Base-by-base conservation (phyloP, 2,329 filamentous ascomycete genomes). In the Lachnellula occidentalis region DNA sequence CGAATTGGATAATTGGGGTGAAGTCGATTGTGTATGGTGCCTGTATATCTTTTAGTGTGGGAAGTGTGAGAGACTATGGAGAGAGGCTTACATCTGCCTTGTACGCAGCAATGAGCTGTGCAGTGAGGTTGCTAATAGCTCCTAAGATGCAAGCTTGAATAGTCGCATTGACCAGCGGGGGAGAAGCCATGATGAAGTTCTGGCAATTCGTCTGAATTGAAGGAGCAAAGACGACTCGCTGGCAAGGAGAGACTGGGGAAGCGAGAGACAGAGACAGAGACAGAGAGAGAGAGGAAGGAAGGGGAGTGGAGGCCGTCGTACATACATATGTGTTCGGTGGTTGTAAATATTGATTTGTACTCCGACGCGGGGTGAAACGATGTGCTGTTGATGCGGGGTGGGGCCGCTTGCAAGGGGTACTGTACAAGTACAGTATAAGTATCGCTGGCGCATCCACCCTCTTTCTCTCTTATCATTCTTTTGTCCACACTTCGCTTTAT, bases 1-100 rank as follows among this genome's bases (percentile, higher is more conserved):
- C 73, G 71, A 95, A 96, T 68, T 91, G 88, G 62, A 91, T 73
- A 43, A 95, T 77, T 4, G 87, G 82, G 5, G 79, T 72, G 71
- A 79, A 78, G 71, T 91, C 81, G 63, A 95, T 74, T 22, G 74
- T 70, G 50, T 88, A 78, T 11, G 81, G 71, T 50, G 72, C 74
- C 85, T 89, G 59, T 4, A 22, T 21, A 53, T 37, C 22, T 53
- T 39, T 63, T 22, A 50, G 22, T 17, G n/a, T 48, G 37, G 15
- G 27, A 9, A 22, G n/a, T 48, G 46, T 41, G n/a, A 41, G 46
- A 15, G 17, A 8, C 39, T 21, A 51, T 15, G 19, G 42, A n/a
- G 5, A 50, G n/a, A 36, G 39, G 14, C 22, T 22, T 75, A 87
- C 87, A 64, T 80, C 74, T 41, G 72, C 71, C 63, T 78, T 79